Conservation (phyloP, 2,329 filamentous ascomycete species). For the Hypoxylon sp. region DNA sequence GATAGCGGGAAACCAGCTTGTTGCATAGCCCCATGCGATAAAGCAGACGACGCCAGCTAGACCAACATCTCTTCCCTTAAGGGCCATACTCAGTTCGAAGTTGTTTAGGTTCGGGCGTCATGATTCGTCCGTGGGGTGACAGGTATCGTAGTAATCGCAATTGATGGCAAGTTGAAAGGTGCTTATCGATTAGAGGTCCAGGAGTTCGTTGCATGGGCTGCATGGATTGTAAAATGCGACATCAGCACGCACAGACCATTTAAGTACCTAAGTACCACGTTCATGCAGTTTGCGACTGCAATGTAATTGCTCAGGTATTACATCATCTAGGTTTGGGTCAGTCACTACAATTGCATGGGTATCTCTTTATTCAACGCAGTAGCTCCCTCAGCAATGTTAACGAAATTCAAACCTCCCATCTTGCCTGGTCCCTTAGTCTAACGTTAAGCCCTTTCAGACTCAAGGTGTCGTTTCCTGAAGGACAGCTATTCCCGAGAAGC, state of each 20-base stretch:
- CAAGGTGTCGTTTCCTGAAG: neutral
- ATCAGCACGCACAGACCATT: neutral
- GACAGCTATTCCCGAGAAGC: neutral
- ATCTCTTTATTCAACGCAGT: neutral
- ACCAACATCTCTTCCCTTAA: constrained; percentile 79
- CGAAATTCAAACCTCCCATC: neutral
- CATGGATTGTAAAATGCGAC: neutral
- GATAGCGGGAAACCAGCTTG: constrained; percentile 84
- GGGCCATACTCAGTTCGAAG: constrained; percentile 69
- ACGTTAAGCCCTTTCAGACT: neutral
- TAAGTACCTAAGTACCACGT: neutral
- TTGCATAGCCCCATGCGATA: constrained; percentile 88
- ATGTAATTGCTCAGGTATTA: no score
- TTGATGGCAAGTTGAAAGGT: constrained; percentile 30
- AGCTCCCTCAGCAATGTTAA: neutral
- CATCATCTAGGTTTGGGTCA: neutral
- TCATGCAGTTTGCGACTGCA: neutral
- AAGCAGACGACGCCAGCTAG: constrained; percentile 78
- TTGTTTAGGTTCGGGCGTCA: constrained; percentile 53
- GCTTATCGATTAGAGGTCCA: constrained; percentile 41
- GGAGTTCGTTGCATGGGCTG: neutral
- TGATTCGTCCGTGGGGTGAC: constrained; percentile 46
- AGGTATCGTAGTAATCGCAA: constrained; percentile 29
- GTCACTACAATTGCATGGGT: neutral
- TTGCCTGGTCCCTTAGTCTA: neutral